Evolutionary conservation across 1,139 yeast genomes (phyloP), one percentile per base, ranked within the genome.

Genomic region (Saccharomycopsis hybrid): DNA sequence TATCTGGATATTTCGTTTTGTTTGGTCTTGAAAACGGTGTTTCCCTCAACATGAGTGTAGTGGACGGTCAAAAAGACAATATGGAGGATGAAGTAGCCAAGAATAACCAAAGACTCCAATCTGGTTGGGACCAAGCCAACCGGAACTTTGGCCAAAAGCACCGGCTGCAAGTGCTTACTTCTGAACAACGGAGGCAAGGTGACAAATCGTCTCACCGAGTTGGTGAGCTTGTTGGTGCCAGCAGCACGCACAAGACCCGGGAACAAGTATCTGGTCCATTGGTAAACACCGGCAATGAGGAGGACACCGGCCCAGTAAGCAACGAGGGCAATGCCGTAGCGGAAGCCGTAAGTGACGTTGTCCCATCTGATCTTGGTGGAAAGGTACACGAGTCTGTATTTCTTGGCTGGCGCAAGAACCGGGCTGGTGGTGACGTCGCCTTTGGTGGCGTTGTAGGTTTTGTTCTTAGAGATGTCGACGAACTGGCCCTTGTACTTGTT

Each of bases 31-130:
- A 73, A 73, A 31, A 72, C 60, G 9, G 76, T 67, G 13, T 36
- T 36, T 8, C 39, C 39, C 13, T 36, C 39, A 8, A 36, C 39
- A 31, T 38, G 37, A 4, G 33, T n/a, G 45, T 37, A 49, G 43
- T 72, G 67, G 33, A 71, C 64, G 13, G 70, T 64, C 51, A 68
- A 56, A 44, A 77, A 67, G 24, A 77, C 66, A 8, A 74, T 51
- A 42, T 73, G 69, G 52, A 82, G 62, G 2, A 71, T 60, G 9
- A 76, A 58, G 62, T 78, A 82, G 7, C 75, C 66, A 8, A 65
- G 55, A 24, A 82, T 65, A 43, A 78, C 66, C 5, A 78, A 54
- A 0, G 80, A 61, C 63, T 84, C 94, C 54, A 76, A 66, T 53
- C 94, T 71, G 0, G 89, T 77, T 0, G 95, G 95, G 11, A 52